Evolutionary conservation across 2,329 filamentous ascomycete species (phyloP).

Genomic region (Fusarium sp.): DNA sequence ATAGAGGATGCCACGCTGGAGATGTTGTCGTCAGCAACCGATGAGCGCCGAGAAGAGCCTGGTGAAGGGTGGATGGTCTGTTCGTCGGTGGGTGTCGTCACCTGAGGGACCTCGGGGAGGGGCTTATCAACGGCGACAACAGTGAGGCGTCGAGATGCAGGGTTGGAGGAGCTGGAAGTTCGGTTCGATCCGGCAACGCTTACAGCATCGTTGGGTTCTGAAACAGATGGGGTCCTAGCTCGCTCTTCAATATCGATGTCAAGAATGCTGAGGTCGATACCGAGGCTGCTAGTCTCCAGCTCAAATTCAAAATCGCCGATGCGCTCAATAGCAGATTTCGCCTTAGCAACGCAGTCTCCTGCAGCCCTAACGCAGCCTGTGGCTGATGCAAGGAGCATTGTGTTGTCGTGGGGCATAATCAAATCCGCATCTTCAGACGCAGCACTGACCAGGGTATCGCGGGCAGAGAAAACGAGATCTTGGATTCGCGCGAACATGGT

Average conservation of each 20-base stretch:
- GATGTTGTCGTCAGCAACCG: slow-evolving; percentile 57
- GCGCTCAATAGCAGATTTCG: slow-evolving; percentile 85
- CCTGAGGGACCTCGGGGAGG: slow-evolving; percentile 73
- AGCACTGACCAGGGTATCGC: slow-evolving; percentile 79
- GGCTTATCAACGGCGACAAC: slow-evolving; percentile 72
- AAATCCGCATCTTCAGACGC: slow-evolving; percentile 80
- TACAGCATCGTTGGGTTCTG: slow-evolving; percentile 54
- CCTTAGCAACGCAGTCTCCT: slow-evolving; percentile 90
- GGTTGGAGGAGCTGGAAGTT: slow-evolving; percentile 53
- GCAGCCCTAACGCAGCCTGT: slow-evolving; percentile 90
- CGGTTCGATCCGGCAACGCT: slow-evolving; percentile 57
- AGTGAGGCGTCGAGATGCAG: slow-evolving; percentile 55
- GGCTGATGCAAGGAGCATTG: slow-evolving; percentile 79
- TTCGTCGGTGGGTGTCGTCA: slow-evolving; percentile 56
- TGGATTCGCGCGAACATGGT: slow-evolving; percentile 84
- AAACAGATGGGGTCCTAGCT: slow-evolving; percentile 50
- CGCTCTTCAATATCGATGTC: slow-evolving; percentile 56
- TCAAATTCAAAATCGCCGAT: slow-evolving; percentile 94
- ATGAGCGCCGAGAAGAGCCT: slow-evolving; percentile 58
- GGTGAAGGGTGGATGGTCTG: slow-evolving; percentile 52
- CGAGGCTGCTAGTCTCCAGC: slow-evolving; percentile 68
- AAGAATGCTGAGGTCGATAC: slow-evolving; percentile 67
- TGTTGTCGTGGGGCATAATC: slow-evolving; percentile 83
- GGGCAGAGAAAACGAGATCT: slow-evolving; percentile 83
- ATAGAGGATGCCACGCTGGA: slow-evolving; percentile 61